A percentile compares a stretch with the other conserved stretches of the same genome.
Evolutionary conservation across 129 eudicot genomes (phyloP).

Genomic region (Flaveria bidentis): DNA sequence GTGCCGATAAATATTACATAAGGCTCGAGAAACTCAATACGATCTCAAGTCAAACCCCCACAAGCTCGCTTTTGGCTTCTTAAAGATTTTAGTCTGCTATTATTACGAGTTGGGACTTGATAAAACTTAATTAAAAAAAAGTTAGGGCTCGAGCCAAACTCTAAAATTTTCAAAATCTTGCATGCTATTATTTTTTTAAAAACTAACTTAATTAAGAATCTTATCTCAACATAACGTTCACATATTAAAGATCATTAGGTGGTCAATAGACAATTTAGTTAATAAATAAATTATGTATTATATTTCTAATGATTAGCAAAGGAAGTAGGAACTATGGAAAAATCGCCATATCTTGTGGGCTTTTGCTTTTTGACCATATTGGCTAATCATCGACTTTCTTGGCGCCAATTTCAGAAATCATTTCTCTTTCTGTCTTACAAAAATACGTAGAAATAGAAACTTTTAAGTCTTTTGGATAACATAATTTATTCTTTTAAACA

Average conservation of each 20-base stretch:
- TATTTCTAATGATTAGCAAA: not conserved
- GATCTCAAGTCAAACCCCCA: too few species aligned
- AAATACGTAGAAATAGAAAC: not conserved
- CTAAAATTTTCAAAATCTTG: too few species aligned
- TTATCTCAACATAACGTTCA: not conserved
- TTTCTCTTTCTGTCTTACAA: not conserved
- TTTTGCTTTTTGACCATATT: constrained; percentile 28
- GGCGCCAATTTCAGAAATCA: constrained; percentile 23
- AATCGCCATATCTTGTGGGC: constrained; percentile 7
- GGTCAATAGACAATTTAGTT: not conserved
- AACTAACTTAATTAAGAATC: not conserved
- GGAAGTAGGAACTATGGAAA: not conserved
- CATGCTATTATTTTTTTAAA: too few species aligned
- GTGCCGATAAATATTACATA: too few species aligned
- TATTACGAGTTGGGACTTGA: too few species aligned
- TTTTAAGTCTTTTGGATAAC: not conserved
- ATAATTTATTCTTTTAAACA: not conserved
- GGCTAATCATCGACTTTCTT: not conserved
- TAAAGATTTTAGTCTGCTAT: too few species aligned
- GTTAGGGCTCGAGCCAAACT: too few species aligned
- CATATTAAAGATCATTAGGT: not conserved
- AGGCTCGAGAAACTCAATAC: too few species aligned
- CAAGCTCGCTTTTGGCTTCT: too few species aligned
- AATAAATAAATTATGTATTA: too few species aligned
- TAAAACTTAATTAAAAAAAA: too few species aligned